Evolutionary conservation across 2,329 filamentous ascomycete genomes (phyloP), one percentile per base, ranked within the genome.

Genomic region (Aureobasidium sp.): DNA sequence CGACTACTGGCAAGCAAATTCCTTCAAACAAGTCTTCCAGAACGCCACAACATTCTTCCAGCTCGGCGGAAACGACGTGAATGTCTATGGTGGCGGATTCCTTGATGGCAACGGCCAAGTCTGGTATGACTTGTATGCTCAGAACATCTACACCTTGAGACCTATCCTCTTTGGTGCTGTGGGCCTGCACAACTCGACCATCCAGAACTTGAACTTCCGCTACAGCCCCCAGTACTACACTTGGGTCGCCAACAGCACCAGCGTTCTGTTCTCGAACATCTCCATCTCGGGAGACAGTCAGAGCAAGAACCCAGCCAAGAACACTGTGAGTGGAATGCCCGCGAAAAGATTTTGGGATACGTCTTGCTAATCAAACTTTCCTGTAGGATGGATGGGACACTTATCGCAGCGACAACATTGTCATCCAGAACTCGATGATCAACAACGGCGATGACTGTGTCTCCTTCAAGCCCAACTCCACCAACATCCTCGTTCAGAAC

Each of bases 401-500:
- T 0, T 85, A 87, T 67, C 81, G 84, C 8, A 83, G 80, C 13
- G 73, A 77, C 25, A 79, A 81, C 53, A 78, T 89, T 37, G 80
- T 85, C 0, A 87, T 89, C 37, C 85, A 88, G 67, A 82, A 88
- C 68, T 87, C 82, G 0, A 71, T 80, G 27, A 80, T 85, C 64
- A 77, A 82, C 69, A 87, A 87, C 65, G 83, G 82, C 37, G 85
- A 88, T 68, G 84, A 90, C 69, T 89, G 87, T 62, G 84, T 89
- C 13, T 85, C 84, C 0, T 89, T 89, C 78, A 89, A 89, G 72
- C 86, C 86, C 19, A 89, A 89, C 70, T 84, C 80, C 66, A 88
- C 84, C 45, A 80, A 87, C 64, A 81, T 89, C 8, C 70, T 89
- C 4, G 80, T 89, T 5, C 85, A 89, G 69, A 84, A 85, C 63